Conservation (phyloP, 192 early-diverging fungal species). For the Backusella morwellensis region DNA sequence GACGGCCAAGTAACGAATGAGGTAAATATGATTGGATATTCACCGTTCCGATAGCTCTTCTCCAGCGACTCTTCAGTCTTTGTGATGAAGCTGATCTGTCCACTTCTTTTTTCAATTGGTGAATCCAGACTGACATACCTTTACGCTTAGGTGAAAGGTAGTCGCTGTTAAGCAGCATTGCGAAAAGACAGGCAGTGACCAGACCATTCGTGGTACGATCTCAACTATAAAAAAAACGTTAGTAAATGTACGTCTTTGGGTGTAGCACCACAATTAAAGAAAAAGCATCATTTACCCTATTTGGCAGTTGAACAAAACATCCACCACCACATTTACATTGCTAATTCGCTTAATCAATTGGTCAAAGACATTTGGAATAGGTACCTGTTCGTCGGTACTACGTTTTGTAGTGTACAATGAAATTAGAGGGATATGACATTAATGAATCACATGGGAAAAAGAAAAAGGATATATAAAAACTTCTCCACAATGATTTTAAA, state of each 20-base stretch:
- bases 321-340: slow-evolving; percentile 19
- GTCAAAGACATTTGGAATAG: slow-evolving; percentile 64
- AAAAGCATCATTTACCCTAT: slow-evolving; percentile 44
- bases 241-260: background rate
- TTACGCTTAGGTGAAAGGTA: background rate
- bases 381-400: slow-evolving; percentile 58
- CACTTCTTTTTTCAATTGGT: background rate
- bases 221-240: slow-evolving; percentile 28
- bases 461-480: background rate
- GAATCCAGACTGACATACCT: background rate
- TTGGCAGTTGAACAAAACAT: slow-evolving; percentile 63
- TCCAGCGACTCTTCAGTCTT: slow-evolving; percentile 24
- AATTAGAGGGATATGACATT: background rate
- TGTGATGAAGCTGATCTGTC: background rate
- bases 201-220: slow-evolving; percentile 60
- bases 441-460: background rate
- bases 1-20: slow-evolving; percentile 60
- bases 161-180: slow-evolving; percentile 46
- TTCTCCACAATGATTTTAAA: background rate
- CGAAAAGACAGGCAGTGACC: slow-evolving; percentile 49
- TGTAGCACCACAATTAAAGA: background rate
- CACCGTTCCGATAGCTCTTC: slow-evolving; percentile 34
- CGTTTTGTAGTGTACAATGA: background rate
- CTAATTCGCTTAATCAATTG: slow-evolving; percentile 45
- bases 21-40: slow-evolving; percentile 57